phyloP scores from a whole-genome alignment of 768 basidiomycete species.

The Baorangia bicolor region DNA sequence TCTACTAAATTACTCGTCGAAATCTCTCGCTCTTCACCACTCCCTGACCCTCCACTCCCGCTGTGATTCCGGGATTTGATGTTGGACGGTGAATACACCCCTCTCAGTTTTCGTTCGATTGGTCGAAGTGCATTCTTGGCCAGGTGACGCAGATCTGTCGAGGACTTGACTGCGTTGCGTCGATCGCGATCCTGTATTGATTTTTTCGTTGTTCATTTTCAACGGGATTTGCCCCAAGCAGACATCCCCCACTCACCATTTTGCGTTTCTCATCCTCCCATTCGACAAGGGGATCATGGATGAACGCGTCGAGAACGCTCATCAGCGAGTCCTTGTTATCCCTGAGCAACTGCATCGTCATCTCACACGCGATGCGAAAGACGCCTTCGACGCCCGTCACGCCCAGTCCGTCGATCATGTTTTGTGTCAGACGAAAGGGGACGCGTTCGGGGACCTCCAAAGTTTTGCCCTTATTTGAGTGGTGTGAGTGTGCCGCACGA shows the following conservation, averaged over 20 bases:
- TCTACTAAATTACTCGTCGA: slow-evolving; percentile 89
- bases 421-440: slow-evolving; percentile 93
- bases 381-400: slow-evolving; percentile 94
- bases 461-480: slow-evolving; percentile 59
- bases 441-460: slow-evolving; percentile 89
- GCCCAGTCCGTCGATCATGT: slow-evolving; percentile 88
- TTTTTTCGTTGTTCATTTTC: neutral
- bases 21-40: slow-evolving; percentile 41
- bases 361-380: slow-evolving; percentile 88
- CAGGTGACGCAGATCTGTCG: slow-evolving; percentile 59
- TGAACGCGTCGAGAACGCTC: slow-evolving; percentile 94
- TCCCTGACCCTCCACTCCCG: slow-evolving; percentile 23
- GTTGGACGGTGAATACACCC: slow-evolving; percentile 55
- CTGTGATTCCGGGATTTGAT: slow-evolving; percentile 39
- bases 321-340: slow-evolving; percentile 91
- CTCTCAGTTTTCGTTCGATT: slow-evolving; percentile 82
- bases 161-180: slow-evolving; percentile 46
- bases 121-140: slow-evolving; percentile 76
- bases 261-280: slow-evolving; percentile 86
- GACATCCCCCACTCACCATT: slow-evolving; percentile 38
- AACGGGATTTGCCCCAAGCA: neutral
- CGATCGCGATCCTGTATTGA: slow-evolving; percentile 46
- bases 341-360: slow-evolving; percentile 82
- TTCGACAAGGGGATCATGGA: slow-evolving; percentile 95
- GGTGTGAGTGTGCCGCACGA: neutral